Evolutionary conservation across 345 rosid genomes (phyloP), one percentile per base, ranked within the genome.

Genomic region (Gossypium australe): DNA sequence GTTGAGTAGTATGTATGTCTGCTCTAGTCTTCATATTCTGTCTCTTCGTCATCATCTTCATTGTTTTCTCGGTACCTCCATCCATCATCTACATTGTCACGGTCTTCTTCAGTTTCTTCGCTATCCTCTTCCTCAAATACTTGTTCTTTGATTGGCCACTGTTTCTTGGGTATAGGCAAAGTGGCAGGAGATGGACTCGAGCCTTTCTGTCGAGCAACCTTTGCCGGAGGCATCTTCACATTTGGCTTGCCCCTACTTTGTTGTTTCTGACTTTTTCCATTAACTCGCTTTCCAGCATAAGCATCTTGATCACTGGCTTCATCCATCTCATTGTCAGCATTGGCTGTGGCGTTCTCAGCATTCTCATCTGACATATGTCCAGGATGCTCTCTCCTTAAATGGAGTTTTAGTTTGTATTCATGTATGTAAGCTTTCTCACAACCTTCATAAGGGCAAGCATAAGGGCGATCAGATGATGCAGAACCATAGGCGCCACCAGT

Each of bases 391-490:
- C 96, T 90, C 83, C 89, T 86, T 57, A 95, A 76, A 84, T 95
- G 99, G 78, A 93, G 98, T 81, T 91, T 95, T 67, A 93, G 97
- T 87, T 95, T 93, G 89, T 95, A 95, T 77, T 93, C 98, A 77
- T 95, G 99, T 73, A 91, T 95, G 84, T 93, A 95, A 43, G 97
- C 93, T 84, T 95, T 95, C 70, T 89, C 93, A 72, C 99, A 93
- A 18, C 91, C 94, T 45, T 93, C 93, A 34, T 90, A 95, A 6
- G 98, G 99, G 80, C 99, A 95, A 41, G 86, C 93, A 45, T 87
- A 90, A 73, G 99, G 99, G 14, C 97, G 98, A 60, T 90, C 97
- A 2, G 85, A 82, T 64, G 98, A 85, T 52, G 93, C 90, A 3
- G 96, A 81, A 53, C 84, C 92, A 80, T 83, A 89, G 52, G 77